These are phyloP conservation scores for Lithocarpus polystachyus DNA, from an alignment of 306 rosid species.

Conservation along the genomic window DNA sequence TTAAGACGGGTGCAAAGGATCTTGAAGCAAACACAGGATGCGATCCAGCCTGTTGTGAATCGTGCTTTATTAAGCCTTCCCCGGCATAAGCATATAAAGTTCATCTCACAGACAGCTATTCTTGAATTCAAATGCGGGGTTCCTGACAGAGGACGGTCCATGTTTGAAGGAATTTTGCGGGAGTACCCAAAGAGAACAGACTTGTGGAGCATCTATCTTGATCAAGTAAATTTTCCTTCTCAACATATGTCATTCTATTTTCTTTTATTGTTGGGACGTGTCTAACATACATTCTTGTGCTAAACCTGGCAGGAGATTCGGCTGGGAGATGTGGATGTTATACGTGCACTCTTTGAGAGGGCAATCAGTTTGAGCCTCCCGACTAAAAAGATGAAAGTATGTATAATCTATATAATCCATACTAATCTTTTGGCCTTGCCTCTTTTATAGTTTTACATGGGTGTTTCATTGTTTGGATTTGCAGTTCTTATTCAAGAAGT, in stretches of 20 bases:
- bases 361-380: conserved; percentile 84
- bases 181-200: conserved; percentile 87
- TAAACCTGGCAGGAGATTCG: conserved; percentile 68
- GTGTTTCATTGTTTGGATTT: conserved; percentile 15
- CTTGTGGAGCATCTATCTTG: conserved; percentile 90
- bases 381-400: conserved; percentile 84
- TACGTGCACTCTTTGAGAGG: conserved; percentile 84
- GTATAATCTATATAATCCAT: conserved; percentile 1
- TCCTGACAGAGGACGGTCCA: conserved; percentile 81
- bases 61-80: conserved; percentile 75
- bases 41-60: conserved; percentile 44
- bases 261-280: background rate
- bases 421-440: background rate
- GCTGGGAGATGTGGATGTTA: conserved; percentile 63
- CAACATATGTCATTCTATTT: background rate
- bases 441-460: conserved; percentile 5
- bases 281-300: conserved; percentile 19
- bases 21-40: conserved; percentile 60
- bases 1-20: conserved; percentile 62
- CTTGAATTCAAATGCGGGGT: conserved; percentile 82
- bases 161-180: conserved; percentile 79
- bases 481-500: conserved; percentile 88
- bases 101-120: conserved; percentile 81
- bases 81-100: conserved; percentile 66
- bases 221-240: conserved; percentile 57